Conservation (phyloP, 1,284 basidiomycete species). For the Moesziomyces antarcticus region DNA sequence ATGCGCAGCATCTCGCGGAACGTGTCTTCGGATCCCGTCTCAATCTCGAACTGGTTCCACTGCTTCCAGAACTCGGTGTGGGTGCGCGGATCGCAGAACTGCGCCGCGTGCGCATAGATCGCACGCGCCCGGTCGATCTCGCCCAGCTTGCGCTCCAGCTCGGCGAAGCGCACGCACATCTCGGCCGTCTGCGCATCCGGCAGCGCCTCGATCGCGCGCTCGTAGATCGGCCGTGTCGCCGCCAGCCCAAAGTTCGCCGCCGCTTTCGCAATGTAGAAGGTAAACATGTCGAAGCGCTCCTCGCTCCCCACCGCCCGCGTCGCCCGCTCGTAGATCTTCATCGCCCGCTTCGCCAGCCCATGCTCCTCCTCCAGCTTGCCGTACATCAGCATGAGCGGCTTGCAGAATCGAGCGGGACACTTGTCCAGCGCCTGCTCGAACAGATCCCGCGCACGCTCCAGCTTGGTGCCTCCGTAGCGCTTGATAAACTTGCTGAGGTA, state of each 20-base stretch:
- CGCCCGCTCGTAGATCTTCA: conserved; percentile 95
- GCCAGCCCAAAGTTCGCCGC: conserved; percentile 96
- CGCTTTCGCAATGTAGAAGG: conserved; percentile 92
- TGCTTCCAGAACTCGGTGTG: conserved; percentile 91
- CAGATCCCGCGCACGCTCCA: conserved; percentile 93
- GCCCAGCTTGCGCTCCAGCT: conserved; percentile 95
- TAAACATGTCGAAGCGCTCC: conserved; percentile 98
- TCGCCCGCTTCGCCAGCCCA: conserved; percentile 93
- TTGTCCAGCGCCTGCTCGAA: conserved; percentile 98
- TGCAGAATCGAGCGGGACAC: conserved; percentile 93
- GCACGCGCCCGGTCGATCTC: conserved; percentile 97
- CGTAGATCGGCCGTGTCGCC: conserved; percentile 95
- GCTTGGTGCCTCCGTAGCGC: conserved; percentile 91
- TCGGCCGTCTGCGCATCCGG: conserved; percentile 95
- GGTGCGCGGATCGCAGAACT: conserved; percentile 94
- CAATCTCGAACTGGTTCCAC: conserved; percentile 96
- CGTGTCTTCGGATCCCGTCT: conserved; percentile 96
- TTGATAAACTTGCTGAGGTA: conserved; percentile 97
- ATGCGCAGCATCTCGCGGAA: conserved; percentile 99
- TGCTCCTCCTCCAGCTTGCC: conserved; percentile 92
- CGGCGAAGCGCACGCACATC: conserved; percentile 95
- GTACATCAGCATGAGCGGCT: conserved; percentile 94
- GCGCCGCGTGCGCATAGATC: conserved; percentile 95
- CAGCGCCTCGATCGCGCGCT: conserved; percentile 91
- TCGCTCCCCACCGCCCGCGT: conserved; percentile 84